phyloP scores from a whole-genome alignment of 2,329 filamentous ascomycete species.

The Colletotrichum sp. region DNA sequence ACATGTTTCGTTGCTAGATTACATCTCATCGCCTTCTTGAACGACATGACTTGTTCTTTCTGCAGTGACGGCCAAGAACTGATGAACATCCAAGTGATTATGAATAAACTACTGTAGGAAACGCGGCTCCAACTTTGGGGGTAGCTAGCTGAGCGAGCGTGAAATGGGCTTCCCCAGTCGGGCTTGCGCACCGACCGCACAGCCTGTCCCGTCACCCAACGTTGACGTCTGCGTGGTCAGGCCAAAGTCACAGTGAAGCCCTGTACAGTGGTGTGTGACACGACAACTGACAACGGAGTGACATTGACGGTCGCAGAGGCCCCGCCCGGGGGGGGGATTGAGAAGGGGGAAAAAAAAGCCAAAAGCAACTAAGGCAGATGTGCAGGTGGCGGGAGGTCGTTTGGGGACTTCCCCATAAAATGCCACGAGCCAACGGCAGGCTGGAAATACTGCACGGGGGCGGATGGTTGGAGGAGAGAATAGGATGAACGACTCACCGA shows the following conservation, averaged over 20 bases:
- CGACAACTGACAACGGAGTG: conserved; percentile 19
- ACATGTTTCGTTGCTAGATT: background rate
- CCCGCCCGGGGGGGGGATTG: background rate
- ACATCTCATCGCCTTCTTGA: background rate
- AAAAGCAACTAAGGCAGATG: conserved; percentile 11
- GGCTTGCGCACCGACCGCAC: background rate
- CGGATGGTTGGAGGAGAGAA: conserved; percentile 48
- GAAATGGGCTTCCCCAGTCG: background rate
- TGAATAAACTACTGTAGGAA: background rate
- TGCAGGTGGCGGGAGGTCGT: background rate
- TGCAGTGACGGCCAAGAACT: background rate
- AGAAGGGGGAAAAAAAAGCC: background rate
- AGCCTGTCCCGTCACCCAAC: background rate
- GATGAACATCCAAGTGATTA: background rate
- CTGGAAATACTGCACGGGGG: conserved; percentile 48
- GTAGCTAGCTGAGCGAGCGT: background rate
- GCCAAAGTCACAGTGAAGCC: background rate
- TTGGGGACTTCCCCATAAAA: conserved; percentile 31
- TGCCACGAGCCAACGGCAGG: conserved; percentile 49
- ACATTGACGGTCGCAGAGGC: conserved; percentile 11
- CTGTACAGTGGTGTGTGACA: background rate
- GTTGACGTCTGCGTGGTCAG: background rate
- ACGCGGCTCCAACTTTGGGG: background rate
- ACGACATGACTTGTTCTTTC: background rate
- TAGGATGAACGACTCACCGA: conserved; percentile 52